These are phyloP conservation scores for Clonostachys sp. DNA, from an alignment of 2,329 filamentous ascomycete species.

Conservation along the genomic window DNA sequence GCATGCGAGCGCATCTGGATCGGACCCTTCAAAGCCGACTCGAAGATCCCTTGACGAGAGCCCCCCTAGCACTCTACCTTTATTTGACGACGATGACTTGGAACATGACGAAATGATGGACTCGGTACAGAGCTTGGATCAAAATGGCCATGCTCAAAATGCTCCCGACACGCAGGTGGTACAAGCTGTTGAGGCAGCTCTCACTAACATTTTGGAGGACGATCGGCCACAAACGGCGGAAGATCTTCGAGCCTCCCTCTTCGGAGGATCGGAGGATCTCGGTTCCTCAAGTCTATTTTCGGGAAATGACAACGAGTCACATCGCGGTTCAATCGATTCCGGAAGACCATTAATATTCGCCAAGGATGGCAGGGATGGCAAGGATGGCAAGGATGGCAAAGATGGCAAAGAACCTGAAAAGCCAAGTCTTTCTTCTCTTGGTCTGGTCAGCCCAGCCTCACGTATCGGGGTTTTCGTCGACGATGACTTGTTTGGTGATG, in stretches of 20 bases:
- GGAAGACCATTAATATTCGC: slow-evolving; percentile 17
- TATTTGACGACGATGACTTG: slow-evolving; percentile 80
- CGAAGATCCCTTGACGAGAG: slow-evolving; percentile 70
- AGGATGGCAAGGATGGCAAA: slow-evolving; percentile 30
- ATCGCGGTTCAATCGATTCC: slow-evolving; percentile 57
- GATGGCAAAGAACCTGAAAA: slow-evolving; percentile 51
- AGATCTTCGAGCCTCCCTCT: slow-evolving; percentile 62
- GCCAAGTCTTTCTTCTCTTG: slow-evolving; percentile 86
- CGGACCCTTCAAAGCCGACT: slow-evolving; percentile 32
- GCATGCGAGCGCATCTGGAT: slow-evolving; percentile 26
- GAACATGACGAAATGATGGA: slow-evolving; percentile 66
- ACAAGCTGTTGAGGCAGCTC: slow-evolving; percentile 84
- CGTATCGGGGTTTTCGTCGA: slow-evolving; percentile 90
- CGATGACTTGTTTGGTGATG: slow-evolving; percentile 88
- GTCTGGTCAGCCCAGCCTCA: slow-evolving; percentile 81
- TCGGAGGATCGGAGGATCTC: slow-evolving; percentile 32
- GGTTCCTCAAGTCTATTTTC: slow-evolving; percentile 43
- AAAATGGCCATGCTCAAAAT: slow-evolving; percentile 40
- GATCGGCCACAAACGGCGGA: slow-evolving; percentile 60
- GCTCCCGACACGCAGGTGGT: slow-evolving; percentile 75
- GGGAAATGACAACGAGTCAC: slow-evolving; percentile 53
- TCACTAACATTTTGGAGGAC: slow-evolving; percentile 89
- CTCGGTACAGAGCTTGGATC: slow-evolving; percentile 72
- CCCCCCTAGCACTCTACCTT: slow-evolving; percentile 24
- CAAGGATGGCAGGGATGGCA: slow-evolving; percentile 24